phyloP scores from a whole-genome alignment of 805 yeast genomes.

The Jamesozyma rosinii region DNA sequence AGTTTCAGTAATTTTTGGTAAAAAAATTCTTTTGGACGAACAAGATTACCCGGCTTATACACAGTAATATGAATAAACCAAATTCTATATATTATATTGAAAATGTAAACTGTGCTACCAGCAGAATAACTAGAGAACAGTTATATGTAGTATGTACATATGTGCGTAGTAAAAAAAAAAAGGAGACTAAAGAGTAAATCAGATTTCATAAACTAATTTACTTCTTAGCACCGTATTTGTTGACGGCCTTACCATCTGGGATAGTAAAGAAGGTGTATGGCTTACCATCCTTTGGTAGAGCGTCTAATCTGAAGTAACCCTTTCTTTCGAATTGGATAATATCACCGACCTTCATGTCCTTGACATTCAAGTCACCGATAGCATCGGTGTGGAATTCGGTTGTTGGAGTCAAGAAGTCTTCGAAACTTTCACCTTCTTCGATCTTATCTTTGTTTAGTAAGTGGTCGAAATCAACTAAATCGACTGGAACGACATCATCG shows the following conservation, averaged over 20 bases:
- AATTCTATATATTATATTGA: background rate
- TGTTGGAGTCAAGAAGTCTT: conserved; percentile 78
- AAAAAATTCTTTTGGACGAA: no score
- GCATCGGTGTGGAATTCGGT: conserved; percentile 79
- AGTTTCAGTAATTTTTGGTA: no score
- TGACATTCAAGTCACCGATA: conserved; percentile 70
- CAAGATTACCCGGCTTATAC: no score
- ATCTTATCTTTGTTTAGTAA: conserved; percentile 89
- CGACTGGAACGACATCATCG: conserved; percentile 58
- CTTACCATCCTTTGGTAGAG: conserved; percentile 43
- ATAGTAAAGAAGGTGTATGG: conserved; percentile 79
- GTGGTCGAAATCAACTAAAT: conserved; percentile 86
- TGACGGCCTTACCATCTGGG: conserved; percentile 87
- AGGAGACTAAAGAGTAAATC: background rate
- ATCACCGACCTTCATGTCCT: conserved; percentile 72
- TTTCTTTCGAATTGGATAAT: conserved; percentile 93
- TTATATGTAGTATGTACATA: no score
- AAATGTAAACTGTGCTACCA: no score
- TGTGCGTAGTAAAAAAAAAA: background rate
- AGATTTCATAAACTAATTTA: conserved; percentile 14
- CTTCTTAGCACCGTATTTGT: conserved; percentile 65
- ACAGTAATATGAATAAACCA: no score
- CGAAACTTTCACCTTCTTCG: conserved; percentile 86
- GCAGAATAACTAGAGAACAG: no score
- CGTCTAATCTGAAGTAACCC: conserved; percentile 85